Evolutionary conservation across 495 filamentous ascomycete species (phyloP), one percentile per base, ranked within the genome.

Genomic region (Geoglossum glabrum): DNA sequence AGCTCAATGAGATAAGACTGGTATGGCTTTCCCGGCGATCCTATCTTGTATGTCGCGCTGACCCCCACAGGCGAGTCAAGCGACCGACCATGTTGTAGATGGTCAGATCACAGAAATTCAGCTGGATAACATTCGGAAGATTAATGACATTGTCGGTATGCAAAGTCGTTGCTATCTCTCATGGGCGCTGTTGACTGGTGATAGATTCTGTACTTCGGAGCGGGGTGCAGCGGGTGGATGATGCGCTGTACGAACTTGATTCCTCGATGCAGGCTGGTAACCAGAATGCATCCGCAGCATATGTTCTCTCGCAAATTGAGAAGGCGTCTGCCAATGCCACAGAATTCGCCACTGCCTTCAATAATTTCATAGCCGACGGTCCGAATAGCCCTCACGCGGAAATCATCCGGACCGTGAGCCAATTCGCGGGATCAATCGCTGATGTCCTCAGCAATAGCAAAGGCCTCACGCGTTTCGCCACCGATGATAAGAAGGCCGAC

Each of bases 221-320:
- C 54, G 93, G 88, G 66, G 88, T 97, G 56, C 83, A 90, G 69
- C 84, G 92, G 40, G 89, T 98, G 46, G 92, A 98, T 64, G 92
- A 98, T 69, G 88, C 92, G 54, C 71, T 98, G 26, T 98, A 98
- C 69, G 92, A 98, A 69, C 75, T 98, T 27, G 92, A 98, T 67
- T 96, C 92, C 4, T 81, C 85, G 55, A 97, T 95, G 88, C 90
- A 96, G 68, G 92, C 92, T 46, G 92, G 92, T 64, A 98, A 98
- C 71, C 90, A 96, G 72, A 97, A 90, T 63, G 92, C 92, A 1
- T 93, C 90, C 27, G 87, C 92, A n/a, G 79, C 89, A 1, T 96
- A 94, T 66, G 88, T 98, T 23, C 75, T 96, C 21, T 96, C 90
- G 1, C 92, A 96, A 68, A 86, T 95, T 54, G 92, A 98, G 68